Evolutionary conservation across 2,329 filamentous ascomycete genomes (phyloP).

Genomic region (Pseudopithomyces chartarum): DNA sequence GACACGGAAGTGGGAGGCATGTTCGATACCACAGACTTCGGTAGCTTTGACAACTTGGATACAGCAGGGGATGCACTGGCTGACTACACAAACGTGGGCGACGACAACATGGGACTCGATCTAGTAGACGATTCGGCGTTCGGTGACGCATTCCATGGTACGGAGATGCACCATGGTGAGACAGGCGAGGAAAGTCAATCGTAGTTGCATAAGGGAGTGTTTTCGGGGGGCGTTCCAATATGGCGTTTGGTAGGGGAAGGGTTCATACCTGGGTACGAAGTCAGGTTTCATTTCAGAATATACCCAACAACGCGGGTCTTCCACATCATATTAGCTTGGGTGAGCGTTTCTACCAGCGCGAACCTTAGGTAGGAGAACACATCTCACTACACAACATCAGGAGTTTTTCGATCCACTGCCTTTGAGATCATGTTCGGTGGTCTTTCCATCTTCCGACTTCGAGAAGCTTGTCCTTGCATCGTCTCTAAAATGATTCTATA

Average conservation of each 20-base stretch:
- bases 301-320: not conserved
- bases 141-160: slow-evolving; percentile 48
- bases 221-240: not conserved
- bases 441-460: too few relatives aligned
- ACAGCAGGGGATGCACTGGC: slow-evolving; percentile 47
- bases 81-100: slow-evolving; percentile 41
- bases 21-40: slow-evolving; percentile 45
- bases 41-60: slow-evolving; percentile 44
- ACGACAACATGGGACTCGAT: slow-evolving; percentile 44
- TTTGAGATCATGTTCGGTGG: too few relatives aligned
- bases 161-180: slow-evolving; percentile 40
- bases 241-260: not conserved
- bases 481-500: slow-evolving; percentile 7
- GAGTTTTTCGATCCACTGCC: not conserved
- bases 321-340: not conserved
- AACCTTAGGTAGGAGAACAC: not conserved
- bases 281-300: not conserved
- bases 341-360: too few relatives aligned
- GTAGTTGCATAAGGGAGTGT: slow-evolving; percentile 22
- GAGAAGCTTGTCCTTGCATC: slow-evolving; percentile 14
- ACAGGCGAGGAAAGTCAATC: slow-evolving; percentile 29
- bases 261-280: not conserved
- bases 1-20: slow-evolving; percentile 41
- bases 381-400: not conserved
- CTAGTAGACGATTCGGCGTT: slow-evolving; percentile 47